Percentiles rank a stretch among this genome's conserved stretches.
Conservation (phyloP, 345 rosid genomes). For the Noccaea caerulescens region DNA sequence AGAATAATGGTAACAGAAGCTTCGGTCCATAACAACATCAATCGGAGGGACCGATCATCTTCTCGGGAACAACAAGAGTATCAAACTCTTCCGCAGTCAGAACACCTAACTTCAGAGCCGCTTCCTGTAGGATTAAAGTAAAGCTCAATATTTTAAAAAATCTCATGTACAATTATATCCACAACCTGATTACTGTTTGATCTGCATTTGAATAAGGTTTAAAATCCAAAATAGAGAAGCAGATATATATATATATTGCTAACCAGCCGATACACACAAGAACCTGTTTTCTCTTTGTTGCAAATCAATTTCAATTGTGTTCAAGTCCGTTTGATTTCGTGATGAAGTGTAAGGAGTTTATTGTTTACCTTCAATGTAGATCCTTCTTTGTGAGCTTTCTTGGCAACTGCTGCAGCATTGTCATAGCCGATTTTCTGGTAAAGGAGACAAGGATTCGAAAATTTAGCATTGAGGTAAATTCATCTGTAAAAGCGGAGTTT, state of each 20-base stretch:
- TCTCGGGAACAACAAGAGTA: slow-evolving; percentile 89
- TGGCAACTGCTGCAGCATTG: slow-evolving; percentile 98
- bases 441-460: slow-evolving; percentile 16
- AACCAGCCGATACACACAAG: not conserved
- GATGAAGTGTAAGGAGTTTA: slow-evolving; percentile 18
- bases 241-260: slow-evolving; percentile 1
- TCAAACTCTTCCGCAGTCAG: slow-evolving; percentile 85
- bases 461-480: slow-evolving; percentile 5
- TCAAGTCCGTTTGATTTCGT: not conserved
- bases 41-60: slow-evolving; percentile 89
- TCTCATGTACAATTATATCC: too few species aligned
- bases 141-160: not conserved
- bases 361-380: slow-evolving; percentile 77
- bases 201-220: not conserved
- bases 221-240: not conserved
- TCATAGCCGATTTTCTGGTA: slow-evolving; percentile 93
- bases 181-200: too few species aligned
- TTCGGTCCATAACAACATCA: slow-evolving; percentile 38
- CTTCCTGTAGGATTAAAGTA: slow-evolving; percentile 58
- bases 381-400: slow-evolving; percentile 97
- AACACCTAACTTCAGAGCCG: slow-evolving; percentile 77
- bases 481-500: slow-evolving; percentile 7
- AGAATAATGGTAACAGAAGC: slow-evolving; percentile 16
- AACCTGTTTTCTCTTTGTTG: not conserved
- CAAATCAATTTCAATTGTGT: slow-evolving; percentile 18